These are phyloP conservation scores for Mytilinidion resinicola DNA, from an alignment of 495 filamentous ascomycete genomes.

Conservation along the genomic window DNA sequence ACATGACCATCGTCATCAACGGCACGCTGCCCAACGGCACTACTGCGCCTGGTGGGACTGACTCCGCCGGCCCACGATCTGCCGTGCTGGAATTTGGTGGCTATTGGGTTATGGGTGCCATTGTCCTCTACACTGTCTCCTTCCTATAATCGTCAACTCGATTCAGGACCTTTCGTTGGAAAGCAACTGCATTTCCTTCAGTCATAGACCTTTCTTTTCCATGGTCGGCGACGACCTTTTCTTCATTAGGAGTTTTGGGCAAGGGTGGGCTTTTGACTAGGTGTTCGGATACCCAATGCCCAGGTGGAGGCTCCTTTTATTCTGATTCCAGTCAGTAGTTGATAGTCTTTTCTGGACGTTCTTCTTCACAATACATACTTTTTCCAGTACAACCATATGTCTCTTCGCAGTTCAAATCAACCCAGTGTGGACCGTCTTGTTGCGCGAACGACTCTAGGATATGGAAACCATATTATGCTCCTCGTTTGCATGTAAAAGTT, in stretches of 20 bases:
- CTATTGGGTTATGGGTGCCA: conserved; percentile 56
- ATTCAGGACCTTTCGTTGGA: neutral
- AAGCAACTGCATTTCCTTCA: too few species aligned
- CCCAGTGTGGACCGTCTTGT: neutral
- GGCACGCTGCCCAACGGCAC: conserved; percentile 84
- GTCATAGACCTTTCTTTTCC: too few species aligned
- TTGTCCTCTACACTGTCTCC: conserved; percentile 47
- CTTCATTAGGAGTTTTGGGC: too few species aligned
- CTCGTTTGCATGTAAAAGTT: too few species aligned
- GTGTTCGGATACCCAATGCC: too few species aligned
- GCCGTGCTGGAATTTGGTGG: conserved; percentile 41
- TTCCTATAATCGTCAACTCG: conserved; percentile 9
- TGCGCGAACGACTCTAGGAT: too few species aligned
- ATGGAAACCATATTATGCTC: too few species aligned
- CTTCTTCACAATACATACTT: neutral
- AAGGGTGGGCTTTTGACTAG: too few species aligned
- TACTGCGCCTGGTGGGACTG: conserved; percentile 54
- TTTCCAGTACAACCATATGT: neutral
- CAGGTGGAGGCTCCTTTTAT: too few species aligned
- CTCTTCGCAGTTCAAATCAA: neutral
- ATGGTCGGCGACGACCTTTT: too few species aligned
- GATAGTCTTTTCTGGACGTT: too few species aligned
- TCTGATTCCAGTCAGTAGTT: too few species aligned
- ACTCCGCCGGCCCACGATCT: conserved; percentile 36
- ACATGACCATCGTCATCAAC: conserved; percentile 69